These are phyloP conservation scores for Russula sp. DNA, from an alignment of 768 basidiomycete genomes.

Conservation along the genomic window DNA sequence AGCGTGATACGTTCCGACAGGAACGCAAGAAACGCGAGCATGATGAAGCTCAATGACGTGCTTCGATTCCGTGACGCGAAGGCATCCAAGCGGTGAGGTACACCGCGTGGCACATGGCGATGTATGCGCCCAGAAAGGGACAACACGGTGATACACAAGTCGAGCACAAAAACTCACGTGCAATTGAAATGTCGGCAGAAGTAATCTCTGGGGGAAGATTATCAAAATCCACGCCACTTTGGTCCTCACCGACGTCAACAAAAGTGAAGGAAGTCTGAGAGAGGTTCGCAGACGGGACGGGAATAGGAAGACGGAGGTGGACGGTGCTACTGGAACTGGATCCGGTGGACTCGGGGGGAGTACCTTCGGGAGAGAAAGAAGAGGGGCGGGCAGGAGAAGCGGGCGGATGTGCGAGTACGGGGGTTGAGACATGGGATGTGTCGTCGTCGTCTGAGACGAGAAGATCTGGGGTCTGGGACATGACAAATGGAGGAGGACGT, in stretches of 20 bases:
- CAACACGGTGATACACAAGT: neutral
- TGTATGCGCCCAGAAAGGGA: neutral
- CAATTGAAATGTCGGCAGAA: constrained; percentile 31
- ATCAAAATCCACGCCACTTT: constrained; percentile 18
- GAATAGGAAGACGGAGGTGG: constrained; percentile 25
- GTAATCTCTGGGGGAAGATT: constrained; percentile 30
- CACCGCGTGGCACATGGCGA: neutral
- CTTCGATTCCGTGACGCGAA: neutral
- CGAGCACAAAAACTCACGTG: constrained; percentile 29
- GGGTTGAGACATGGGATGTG: constrained; percentile 22
- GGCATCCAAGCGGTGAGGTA: neutral
- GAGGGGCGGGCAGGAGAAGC: constrained; percentile 1
- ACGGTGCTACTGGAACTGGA: neutral
- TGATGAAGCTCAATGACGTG: neutral
- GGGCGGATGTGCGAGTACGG: constrained; percentile 11
- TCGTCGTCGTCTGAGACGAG: constrained; percentile 20
- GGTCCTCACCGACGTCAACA: constrained; percentile 17
- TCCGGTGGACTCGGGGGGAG: neutral
- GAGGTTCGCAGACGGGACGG: constrained; percentile 23
- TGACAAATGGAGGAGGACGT: constrained; percentile 4
- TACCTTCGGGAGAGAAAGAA: neutral
- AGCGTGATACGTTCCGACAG: neutral
- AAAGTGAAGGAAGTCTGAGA: constrained; percentile 25
- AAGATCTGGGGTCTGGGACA: constrained; percentile 13
- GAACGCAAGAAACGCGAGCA: constrained; percentile 2